phyloP scores from a whole-genome alignment of 2,329 filamentous ascomycete genomes.

The Lecanosticta acicola region DNA sequence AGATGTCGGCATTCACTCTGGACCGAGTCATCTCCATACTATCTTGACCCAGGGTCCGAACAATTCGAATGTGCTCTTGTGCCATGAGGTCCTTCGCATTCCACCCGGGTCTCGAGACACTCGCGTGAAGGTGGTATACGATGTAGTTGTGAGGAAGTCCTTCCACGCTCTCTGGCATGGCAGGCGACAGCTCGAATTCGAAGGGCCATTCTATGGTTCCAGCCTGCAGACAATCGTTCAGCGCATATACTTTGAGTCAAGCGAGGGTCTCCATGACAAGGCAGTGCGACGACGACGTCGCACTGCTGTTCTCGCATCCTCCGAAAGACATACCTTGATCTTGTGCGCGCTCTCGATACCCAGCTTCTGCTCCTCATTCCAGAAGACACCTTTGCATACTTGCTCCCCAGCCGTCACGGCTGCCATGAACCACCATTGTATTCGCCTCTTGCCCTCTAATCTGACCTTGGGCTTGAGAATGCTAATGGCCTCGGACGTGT shows the following conservation, averaged over 20 bases:
- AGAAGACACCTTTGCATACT: constrained; percentile 43
- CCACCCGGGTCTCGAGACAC: constrained; percentile 72
- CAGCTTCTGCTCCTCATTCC: constrained; percentile 41
- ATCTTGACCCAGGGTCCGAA: constrained; percentile 50
- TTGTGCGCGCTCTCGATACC: constrained; percentile 46
- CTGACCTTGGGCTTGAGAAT: constrained; percentile 44
- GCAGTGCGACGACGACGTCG: too few species aligned
- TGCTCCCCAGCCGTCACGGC: constrained; percentile 37
- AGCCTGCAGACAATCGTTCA: constrained; percentile 22
- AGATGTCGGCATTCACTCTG: constrained; percentile 76
- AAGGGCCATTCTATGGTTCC: constrained; percentile 48
- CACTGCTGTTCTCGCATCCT: too few species aligned
- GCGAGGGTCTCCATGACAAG: neutral
- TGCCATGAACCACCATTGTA: constrained; percentile 37
- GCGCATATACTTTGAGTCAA: neutral
- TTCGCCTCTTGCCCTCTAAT: constrained; percentile 45
- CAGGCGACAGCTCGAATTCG: constrained; percentile 42
- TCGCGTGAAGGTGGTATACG: constrained; percentile 85
- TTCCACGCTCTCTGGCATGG: constrained; percentile 77
- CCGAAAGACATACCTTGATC: constrained; percentile 37
- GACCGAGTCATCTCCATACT: constrained; percentile 60
- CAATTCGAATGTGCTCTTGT: constrained; percentile 56
- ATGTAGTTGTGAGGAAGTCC: constrained; percentile 81
- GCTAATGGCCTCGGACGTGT: constrained; percentile 43
- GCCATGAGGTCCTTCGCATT: constrained; percentile 80